phyloP scores from a whole-genome alignment of 345 rosid species.

The Bruguiera parviflora region DNA sequence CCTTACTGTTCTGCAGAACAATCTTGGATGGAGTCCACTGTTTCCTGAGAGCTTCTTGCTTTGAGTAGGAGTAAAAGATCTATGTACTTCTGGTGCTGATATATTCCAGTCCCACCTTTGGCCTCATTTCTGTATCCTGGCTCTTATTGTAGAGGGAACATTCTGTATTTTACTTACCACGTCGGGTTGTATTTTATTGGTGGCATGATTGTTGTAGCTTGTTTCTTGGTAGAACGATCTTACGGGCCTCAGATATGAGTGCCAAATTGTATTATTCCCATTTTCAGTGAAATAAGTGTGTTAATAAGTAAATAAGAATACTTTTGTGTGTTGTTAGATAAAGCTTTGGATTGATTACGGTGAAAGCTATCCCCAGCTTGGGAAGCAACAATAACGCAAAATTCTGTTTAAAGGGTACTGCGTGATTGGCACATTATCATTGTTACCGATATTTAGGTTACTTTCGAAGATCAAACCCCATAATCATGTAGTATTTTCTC shows the following conservation, averaged over 20 bases:
- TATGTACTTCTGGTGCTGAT: background rate
- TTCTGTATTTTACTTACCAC: background rate
- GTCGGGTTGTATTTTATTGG: background rate
- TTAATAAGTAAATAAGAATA: too few species aligned
- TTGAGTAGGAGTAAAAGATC: background rate
- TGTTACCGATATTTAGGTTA: too few species aligned
- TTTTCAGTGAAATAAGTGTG: background rate
- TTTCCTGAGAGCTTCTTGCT: background rate
- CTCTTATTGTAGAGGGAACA: conserved; percentile 3
- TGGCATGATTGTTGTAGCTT: background rate
- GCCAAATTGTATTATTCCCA: background rate
- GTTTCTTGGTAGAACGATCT: conserved; percentile 2
- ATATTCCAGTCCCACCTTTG: background rate
- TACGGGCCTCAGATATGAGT: background rate
- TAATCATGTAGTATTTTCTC: too few species aligned
- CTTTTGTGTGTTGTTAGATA: too few species aligned
- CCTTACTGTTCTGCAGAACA: background rate
- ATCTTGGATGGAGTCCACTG: background rate
- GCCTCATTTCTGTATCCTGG: background rate
- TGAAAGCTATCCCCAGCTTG: too few species aligned
- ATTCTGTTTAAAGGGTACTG: too few species aligned
- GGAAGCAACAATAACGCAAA: too few species aligned
- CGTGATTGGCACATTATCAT: too few species aligned
- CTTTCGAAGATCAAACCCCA: too few species aligned
- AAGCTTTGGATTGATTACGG: too few species aligned